phyloP scores from a whole-genome alignment of 164 flowering plant species.

The Dillenia suffruticosa region DNA sequence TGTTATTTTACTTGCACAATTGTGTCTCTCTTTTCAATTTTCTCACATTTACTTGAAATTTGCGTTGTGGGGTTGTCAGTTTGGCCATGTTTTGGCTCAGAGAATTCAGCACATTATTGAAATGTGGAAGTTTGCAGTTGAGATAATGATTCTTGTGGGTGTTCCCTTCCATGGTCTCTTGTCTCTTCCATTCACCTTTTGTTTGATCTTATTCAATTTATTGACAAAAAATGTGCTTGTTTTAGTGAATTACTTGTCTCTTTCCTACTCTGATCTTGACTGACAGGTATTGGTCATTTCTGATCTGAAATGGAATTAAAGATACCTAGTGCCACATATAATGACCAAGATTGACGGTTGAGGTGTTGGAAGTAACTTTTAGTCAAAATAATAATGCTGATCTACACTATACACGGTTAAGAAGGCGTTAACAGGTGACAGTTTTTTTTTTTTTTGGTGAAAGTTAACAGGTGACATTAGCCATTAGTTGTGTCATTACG shows the following conservation, averaged over 20 bases:
- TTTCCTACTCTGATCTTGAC: background rate
- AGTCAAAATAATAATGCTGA: too few species aligned
- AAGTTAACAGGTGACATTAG: too few species aligned
- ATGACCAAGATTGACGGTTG: too few species aligned
- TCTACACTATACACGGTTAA: too few species aligned
- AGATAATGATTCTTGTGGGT: constrained; percentile 21
- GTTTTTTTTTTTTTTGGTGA: too few species aligned
- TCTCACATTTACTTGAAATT: constrained; percentile 1
- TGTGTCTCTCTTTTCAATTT: background rate
- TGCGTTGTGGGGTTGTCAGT: constrained; percentile 45
- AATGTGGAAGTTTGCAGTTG: constrained; percentile 22
- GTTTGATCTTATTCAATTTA: background rate
- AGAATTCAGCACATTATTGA: constrained; percentile 20
- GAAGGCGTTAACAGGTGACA: too few species aligned
- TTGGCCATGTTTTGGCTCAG: constrained; percentile 38
- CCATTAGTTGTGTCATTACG: too few species aligned
- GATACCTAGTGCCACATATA: too few species aligned
- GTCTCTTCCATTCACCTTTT: constrained; percentile 3
- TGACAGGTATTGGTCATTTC: too few species aligned
- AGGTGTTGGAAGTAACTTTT: too few species aligned
- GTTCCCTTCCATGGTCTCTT: constrained; percentile 7
- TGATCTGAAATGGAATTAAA: too few species aligned
- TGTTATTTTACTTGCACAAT: background rate
- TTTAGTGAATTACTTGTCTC: background rate
- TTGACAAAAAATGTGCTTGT: background rate